Evolutionary conservation across 2,329 filamentous ascomycete species (phyloP).

Genomic region (Huntiella savannae): DNA sequence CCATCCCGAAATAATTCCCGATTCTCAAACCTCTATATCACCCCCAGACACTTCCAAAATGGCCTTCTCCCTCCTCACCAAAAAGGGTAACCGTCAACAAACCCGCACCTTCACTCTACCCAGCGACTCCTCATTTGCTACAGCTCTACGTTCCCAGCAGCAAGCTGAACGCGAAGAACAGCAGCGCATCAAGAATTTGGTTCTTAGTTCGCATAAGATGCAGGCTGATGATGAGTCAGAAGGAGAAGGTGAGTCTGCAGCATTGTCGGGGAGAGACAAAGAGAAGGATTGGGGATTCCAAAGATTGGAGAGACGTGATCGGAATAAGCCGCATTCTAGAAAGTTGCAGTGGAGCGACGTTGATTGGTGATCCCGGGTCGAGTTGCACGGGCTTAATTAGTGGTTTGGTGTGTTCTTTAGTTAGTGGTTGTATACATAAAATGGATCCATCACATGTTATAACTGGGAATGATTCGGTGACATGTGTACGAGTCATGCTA

Average conservation of each 20-base stretch:
- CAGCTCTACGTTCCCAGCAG: constrained; percentile 91
- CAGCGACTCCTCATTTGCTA: constrained; percentile 80
- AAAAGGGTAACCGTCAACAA: constrained; percentile 89
- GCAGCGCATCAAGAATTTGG: constrained; percentile 93
- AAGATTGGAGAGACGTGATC: constrained; percentile 38
- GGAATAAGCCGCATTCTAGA: constrained; percentile 61
- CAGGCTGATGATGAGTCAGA: constrained; percentile 64
- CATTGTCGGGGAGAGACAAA: constrained; percentile 15
- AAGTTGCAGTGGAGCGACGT: constrained; percentile 93
- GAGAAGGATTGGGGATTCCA: constrained; percentile 30
- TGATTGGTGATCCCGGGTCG: constrained; percentile 53
- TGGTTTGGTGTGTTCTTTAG: no score
- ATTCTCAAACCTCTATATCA: background rate
- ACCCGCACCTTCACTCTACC: constrained; percentile 80
- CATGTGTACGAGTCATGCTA: no score
- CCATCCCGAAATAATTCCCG: background rate
- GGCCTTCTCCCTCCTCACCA: constrained; percentile 91
- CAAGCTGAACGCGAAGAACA: constrained; percentile 91
- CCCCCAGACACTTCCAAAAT: constrained; percentile 36
- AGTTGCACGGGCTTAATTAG: no score
- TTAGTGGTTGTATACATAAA: no score
- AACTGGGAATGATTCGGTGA: no score
- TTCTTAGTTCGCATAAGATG: constrained; percentile 77
- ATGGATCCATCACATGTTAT: no score
- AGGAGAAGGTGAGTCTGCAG: constrained; percentile 22